Evolutionary conservation across 225 moss, liverwort and hornwort species (phyloP).

Genomic region (Pleurozium schreberi): DNA sequence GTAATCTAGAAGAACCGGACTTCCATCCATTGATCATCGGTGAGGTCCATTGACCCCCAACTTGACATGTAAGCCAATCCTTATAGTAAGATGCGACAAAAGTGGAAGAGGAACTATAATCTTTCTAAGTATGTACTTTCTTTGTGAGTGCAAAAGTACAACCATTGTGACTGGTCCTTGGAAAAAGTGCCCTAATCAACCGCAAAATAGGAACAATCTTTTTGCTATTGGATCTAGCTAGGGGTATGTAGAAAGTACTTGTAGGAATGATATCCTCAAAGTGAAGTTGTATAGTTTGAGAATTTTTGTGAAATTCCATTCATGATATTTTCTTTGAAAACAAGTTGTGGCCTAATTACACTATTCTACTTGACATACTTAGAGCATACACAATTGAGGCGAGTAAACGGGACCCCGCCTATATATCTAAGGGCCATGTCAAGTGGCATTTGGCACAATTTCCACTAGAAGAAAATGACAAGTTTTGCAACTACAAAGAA

Average conservation of each 20-base stretch:
- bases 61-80: too few relatives aligned
- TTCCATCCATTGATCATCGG: too few relatives aligned
- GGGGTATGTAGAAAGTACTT: background rate
- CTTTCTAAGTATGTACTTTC: background rate
- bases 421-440: background rate
- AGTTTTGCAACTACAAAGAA: too few relatives aligned
- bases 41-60: too few relatives aligned
- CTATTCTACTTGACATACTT: background rate
- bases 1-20: too few relatives aligned
- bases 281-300: background rate
- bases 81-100: too few relatives aligned
- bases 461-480: too few relatives aligned
- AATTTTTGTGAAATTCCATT: background rate
- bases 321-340: accelerated
- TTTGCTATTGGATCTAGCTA: background rate
- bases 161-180: background rate
- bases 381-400: accelerated
- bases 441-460: accelerated
- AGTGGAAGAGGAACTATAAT: accelerated
- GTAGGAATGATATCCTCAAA: background rate
- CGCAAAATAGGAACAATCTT: background rate
- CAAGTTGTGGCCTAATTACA: background rate
- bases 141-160: accelerated
- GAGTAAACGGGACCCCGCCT: accelerated
- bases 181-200: background rate